Evolutionary conservation across 2,329 filamentous ascomycete species (phyloP), one percentile per base, ranked within the genome.

Genomic region (Trichoderma guizhouense): DNA sequence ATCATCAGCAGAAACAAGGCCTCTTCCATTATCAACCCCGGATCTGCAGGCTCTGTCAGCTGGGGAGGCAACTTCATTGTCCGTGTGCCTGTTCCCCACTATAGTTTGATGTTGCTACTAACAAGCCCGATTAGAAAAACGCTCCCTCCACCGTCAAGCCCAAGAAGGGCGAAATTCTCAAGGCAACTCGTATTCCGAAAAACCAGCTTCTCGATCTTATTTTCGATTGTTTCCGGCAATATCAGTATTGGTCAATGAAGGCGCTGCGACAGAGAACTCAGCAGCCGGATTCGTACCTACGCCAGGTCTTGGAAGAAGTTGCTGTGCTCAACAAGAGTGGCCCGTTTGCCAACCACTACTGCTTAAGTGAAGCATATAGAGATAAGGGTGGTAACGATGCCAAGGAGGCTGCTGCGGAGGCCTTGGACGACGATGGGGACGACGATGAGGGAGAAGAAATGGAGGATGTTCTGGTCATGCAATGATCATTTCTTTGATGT

Each of bases 241-340:
- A 92, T 86, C 90, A 91, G 77, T 98, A 96, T 82, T 99, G 95
- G 95, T 91, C 92, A n/a, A 93, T 98, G 86, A 95, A 93, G 79
- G 89, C 92, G 6, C 88, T 99, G 76, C 93, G 94, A 74, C 86
- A 90, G 65, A 85, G 88, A 73, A 88, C 97, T 51, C 89, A 91
- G 72, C 96, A 99, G 82, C 96, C 96, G 1, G 96, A 98, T 80
- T 91, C 92, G n/a, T 98, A 95, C 81, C 88, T 99, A 73, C 94
- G 95, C 69, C 90, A 96, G 79, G 92, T 91, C 1, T 83, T 99
- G 75, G 92, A 95, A 74, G 90, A 94, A 78, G 89, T 98, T 72
- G 95, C 94, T 0, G 89, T 92, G 24, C 83, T 97, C 73, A 91
- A 97, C 79, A 93, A 94, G 81, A 91, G 90, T 61, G 95, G 95